Conservation (phyloP, 2,329 filamentous ascomycete species). For the Thermothelomyces thermophilus region DNA sequence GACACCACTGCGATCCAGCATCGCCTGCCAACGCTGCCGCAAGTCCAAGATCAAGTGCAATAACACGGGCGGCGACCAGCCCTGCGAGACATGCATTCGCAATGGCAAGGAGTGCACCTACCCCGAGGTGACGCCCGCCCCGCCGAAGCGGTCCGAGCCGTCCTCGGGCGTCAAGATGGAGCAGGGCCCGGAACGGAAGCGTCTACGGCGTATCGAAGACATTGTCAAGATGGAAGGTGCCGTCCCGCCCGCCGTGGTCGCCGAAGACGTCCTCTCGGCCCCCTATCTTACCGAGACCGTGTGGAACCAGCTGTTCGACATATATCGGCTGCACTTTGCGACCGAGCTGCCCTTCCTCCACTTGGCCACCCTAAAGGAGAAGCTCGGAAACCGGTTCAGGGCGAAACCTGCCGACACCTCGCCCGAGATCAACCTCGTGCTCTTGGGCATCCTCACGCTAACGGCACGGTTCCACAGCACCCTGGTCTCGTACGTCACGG, state of each 20-base stretch:
- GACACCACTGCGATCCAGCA: slow-evolving; percentile 64
- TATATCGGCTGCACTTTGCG: slow-evolving; percentile 65
- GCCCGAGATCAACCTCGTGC: slow-evolving; percentile 49
- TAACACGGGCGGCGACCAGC: slow-evolving; percentile 64
- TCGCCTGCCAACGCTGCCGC: slow-evolving; percentile 69
- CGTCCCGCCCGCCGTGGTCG: slow-evolving; percentile 32
- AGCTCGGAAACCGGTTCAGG: slow-evolving; percentile 38
- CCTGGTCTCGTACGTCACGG: slow-evolving; percentile 47
- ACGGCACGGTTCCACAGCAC: slow-evolving; percentile 62
- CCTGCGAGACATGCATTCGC: slow-evolving; percentile 68
- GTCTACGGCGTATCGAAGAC: slow-evolving; percentile 39
- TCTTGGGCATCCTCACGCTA: slow-evolving; percentile 61
- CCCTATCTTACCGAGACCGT: slow-evolving; percentile 56
- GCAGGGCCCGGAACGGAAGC: slow-evolving; percentile 45
- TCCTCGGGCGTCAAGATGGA: slow-evolving; percentile 35
- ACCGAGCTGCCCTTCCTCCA: slow-evolving; percentile 68
- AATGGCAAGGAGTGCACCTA: slow-evolving; percentile 68
- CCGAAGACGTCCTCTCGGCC: slow-evolving; percentile 55
- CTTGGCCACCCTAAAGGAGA: slow-evolving; percentile 54
- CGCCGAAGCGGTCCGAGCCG: slow-evolving; percentile 38
- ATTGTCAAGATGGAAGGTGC: slow-evolving; percentile 34
- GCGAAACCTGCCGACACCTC: slow-evolving; percentile 32
- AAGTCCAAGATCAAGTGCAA: slow-evolving; percentile 83
- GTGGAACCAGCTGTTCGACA: slow-evolving; percentile 63
- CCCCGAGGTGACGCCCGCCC: slow-evolving; percentile 44